A percentile compares a stretch with the other conserved stretches of the same genome.
Conservation (phyloP, 176 grass and related monocot genomes). For the Triticum dicoccoides region DNA sequence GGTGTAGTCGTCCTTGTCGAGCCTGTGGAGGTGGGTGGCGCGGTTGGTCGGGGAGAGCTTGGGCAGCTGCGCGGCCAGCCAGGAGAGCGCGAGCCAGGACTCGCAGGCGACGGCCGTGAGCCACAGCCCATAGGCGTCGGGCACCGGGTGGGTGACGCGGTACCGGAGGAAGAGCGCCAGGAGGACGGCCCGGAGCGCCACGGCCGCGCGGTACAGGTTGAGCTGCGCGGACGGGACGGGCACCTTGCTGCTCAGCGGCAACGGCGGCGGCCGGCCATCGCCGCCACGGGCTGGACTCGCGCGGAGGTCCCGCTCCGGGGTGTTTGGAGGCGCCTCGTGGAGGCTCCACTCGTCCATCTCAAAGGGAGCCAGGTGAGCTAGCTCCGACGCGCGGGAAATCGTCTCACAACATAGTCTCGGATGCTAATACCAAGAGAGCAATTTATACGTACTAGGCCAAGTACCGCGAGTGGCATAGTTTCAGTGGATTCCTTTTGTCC, state of each 20-base stretch:
- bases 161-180: conserved; percentile 55
- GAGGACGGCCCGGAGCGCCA: conserved; percentile 30
- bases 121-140: conserved; percentile 39
- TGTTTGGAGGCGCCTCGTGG: conserved; percentile 20
- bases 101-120: conserved; percentile 46
- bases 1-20: conserved; percentile 15
- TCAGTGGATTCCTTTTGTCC: background rate
- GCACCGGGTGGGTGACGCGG: conserved; percentile 30
- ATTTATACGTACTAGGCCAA: background rate
- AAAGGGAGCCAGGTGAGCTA: too few species aligned
- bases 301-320: background rate
- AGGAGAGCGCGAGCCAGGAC: conserved; percentile 39
- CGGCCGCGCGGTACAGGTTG: conserved; percentile 44
- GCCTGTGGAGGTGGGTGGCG: conserved; percentile 22
- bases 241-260: conserved; percentile 34
- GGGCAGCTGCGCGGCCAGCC: conserved; percentile 41
- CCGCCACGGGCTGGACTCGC: background rate
- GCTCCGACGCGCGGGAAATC: background rate
- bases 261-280: background rate
- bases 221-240: conserved; percentile 21
- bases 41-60: conserved; percentile 49
- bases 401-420: background rate
- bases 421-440: background rate
- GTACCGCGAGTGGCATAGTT: background rate
- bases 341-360: conserved; percentile 28